Conservation (phyloP, 129 eudicot species). For the Flaveria brownii region DNA sequence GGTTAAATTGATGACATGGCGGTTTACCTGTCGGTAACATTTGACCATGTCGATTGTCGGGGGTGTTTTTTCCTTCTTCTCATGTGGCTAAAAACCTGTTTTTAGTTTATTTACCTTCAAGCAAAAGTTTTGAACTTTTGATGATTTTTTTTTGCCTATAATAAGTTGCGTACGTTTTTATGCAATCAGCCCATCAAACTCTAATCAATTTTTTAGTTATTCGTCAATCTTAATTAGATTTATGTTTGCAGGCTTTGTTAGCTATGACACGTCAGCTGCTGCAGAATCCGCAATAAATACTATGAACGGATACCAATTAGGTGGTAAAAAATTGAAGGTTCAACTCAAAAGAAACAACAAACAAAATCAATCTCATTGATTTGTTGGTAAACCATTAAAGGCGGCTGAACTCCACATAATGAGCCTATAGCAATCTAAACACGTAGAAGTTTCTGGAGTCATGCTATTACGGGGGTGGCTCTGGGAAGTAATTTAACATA, state of each 20-base stretch:
- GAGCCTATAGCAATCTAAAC: constrained; percentile 25
- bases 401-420: constrained; percentile 14
- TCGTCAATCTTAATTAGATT: constrained; percentile 17
- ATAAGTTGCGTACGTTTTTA: too few species aligned
- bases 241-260: constrained; percentile 74
- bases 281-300: constrained; percentile 79
- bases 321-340: constrained; percentile 91
- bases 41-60: background rate
- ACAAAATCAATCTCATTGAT: constrained; percentile 58
- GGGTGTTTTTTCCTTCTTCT: background rate
- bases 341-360: constrained; percentile 91
- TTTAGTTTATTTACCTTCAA: background rate
- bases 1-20: background rate
- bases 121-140: background rate
- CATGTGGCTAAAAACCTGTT: background rate
- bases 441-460: constrained; percentile 32
- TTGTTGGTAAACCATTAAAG: constrained; percentile 29
- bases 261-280: constrained; percentile 74
- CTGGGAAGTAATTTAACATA: constrained; percentile 26
- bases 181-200: too few species aligned
- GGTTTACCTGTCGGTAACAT: background rate
- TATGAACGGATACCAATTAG: constrained; percentile 92
- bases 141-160: background rate
- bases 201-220: background rate
- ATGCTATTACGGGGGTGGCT: constrained; percentile 34